phyloP scores from a whole-genome alignment of 495 filamentous ascomycete genomes.

The Penicillium pulvis region DNA sequence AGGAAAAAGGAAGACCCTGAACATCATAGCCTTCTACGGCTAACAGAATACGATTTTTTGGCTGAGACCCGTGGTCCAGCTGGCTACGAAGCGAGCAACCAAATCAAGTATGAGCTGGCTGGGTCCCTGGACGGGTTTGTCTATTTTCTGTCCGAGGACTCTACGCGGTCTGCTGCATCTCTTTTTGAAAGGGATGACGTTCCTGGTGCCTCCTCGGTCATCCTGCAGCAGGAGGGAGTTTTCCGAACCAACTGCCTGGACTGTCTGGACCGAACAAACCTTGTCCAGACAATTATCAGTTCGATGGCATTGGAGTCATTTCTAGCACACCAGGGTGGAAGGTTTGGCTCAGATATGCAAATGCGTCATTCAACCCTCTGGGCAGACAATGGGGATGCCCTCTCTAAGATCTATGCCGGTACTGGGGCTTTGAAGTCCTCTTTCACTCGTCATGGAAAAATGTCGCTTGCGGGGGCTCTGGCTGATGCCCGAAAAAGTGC shows the following conservation, averaged over 20 bases:
- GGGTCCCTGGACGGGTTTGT: conserved; percentile 81
- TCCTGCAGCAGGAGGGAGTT: conserved; percentile 89
- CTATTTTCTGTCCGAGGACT: conserved; percentile 82
- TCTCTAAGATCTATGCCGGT: conserved; percentile 95
- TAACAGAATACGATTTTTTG: conserved; percentile 92
- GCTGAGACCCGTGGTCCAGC: conserved; percentile 85
- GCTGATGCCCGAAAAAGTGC: conserved; percentile 94
- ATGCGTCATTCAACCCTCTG: conserved; percentile 87
- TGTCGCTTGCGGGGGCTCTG: conserved; percentile 91
- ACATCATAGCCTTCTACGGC: conserved; percentile 70
- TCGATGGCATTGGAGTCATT: conserved; percentile 87
- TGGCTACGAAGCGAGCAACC: conserved; percentile 84
- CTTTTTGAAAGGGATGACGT: conserved; percentile 28
- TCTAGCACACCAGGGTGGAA: conserved; percentile 65
- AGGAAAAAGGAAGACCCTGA: conserved; percentile 47
- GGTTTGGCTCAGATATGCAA: conserved; percentile 77
- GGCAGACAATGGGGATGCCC: conserved; percentile 97
- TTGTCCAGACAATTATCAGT: conserved; percentile 93
- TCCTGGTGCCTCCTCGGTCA: conserved; percentile 59
- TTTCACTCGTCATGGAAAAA: conserved; percentile 94
- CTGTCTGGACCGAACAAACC: conserved; percentile 93
- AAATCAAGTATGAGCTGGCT: conserved; percentile 73
- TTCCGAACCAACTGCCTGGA: conserved; percentile 97
- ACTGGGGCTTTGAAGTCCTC: conserved; percentile 95
- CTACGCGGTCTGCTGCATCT: conserved; percentile 17